Conservation (phyloP, 495 filamentous ascomycete species). For the Podospora fimiseda region DNA sequence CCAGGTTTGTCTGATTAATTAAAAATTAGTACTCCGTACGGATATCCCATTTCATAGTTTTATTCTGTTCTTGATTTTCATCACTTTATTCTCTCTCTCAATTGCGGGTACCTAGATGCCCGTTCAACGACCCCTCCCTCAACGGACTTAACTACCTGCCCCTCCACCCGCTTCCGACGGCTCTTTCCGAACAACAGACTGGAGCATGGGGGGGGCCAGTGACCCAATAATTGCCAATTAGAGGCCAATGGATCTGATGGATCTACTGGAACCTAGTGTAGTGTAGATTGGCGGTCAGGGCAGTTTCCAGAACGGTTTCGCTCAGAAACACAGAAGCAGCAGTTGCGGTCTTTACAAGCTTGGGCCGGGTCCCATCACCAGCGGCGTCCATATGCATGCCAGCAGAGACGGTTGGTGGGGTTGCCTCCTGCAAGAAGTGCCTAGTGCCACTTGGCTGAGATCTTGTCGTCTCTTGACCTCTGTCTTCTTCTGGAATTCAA, state of each 20-base stretch:
- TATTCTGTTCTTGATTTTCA: too few relatives aligned
- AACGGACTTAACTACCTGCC: not conserved
- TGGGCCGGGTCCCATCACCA: not conserved
- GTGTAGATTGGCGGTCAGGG: not conserved
- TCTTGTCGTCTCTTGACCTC: not conserved
- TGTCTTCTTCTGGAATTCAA: not conserved
- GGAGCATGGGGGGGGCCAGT: too few relatives aligned
- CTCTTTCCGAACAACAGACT: not conserved
- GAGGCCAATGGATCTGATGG: too few relatives aligned
- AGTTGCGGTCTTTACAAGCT: not conserved
- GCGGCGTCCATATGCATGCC: not conserved
- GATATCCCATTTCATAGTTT: too few relatives aligned
- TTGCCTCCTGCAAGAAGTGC: not conserved
- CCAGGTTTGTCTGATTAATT: not conserved
- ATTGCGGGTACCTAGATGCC: too few relatives aligned
- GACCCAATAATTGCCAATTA: too few relatives aligned
- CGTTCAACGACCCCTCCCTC: too few relatives aligned
- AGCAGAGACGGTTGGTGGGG: not conserved
- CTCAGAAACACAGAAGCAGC: too few relatives aligned
- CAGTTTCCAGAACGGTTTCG: not conserved
- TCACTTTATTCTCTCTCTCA: too few relatives aligned
- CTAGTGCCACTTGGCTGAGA: not conserved
- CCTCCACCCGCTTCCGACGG: not conserved
- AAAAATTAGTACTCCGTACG: too few relatives aligned
- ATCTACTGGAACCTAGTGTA: too few relatives aligned